Conservation (phyloP, 1,284 basidiomycete genomes). For the Pholiota adiposa region DNA sequence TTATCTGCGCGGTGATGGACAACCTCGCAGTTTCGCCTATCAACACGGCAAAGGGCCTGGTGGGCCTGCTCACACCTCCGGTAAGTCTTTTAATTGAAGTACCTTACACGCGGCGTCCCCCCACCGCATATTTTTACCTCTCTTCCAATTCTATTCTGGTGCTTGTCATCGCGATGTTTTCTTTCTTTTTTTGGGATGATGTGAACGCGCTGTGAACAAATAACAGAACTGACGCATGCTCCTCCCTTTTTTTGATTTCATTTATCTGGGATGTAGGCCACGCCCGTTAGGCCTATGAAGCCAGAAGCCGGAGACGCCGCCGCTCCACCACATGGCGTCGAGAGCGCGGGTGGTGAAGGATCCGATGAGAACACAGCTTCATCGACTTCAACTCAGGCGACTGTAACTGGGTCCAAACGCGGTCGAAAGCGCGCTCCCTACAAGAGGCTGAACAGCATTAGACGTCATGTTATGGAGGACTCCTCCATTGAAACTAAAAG, state of each 20-base stretch:
- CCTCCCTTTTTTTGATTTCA: not conserved
- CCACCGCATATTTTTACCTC: not conserved
- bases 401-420: not conserved
- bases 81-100: constrained; percentile 7
- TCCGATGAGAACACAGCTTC: not conserved
- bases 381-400: not conserved
- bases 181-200: not conserved
- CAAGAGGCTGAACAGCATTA: not conserved
- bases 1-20: not conserved
- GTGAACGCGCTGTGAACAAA: not conserved
- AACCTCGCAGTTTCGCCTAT: not conserved
- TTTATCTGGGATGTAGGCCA: not conserved
- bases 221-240: not conserved
- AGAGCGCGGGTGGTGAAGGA: not conserved
- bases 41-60: not conserved
- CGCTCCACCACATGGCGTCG: not conserved
- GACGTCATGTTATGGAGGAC: not conserved
- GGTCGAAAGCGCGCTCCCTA: not conserved
- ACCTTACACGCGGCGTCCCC: not conserved
- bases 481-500: no score
- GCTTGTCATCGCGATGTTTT: not conserved
- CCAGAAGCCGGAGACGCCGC: not conserved
- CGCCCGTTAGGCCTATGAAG: not conserved
- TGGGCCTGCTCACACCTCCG: constrained; percentile 4
- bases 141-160: not conserved